These are phyloP conservation scores for Petunia hybrid DNA, from an alignment of 305 asterid genomes.

Conservation along the genomic window DNA sequence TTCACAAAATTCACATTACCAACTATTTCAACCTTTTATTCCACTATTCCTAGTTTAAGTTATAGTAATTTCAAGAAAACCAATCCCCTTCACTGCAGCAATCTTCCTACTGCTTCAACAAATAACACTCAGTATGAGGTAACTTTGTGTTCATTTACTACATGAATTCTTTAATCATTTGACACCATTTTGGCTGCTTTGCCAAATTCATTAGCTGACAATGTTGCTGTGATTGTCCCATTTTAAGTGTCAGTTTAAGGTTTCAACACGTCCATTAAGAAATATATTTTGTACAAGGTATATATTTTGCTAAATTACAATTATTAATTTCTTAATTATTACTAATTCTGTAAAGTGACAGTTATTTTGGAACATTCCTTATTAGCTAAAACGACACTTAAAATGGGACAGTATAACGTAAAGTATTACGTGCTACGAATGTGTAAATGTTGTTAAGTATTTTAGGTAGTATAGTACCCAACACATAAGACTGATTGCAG, in stretches of 20 bases:
- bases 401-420: too few species aligned
- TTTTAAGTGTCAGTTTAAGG: too few species aligned
- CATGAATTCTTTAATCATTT: background rate
- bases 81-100: slow-evolving; percentile 49
- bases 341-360: too few species aligned
- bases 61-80: slow-evolving; percentile 40
- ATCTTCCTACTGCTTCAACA: slow-evolving; percentile 59
- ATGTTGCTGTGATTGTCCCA: too few species aligned
- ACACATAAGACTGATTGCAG: background rate
- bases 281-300: too few species aligned
- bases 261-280: too few species aligned
- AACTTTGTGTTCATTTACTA: slow-evolving; percentile 4
- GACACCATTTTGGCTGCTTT: background rate
- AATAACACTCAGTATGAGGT: slow-evolving; percentile 80
- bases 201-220: background rate
- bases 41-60: slow-evolving; percentile 38
- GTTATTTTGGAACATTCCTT: too few species aligned
- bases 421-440: too few species aligned
- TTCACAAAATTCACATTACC: slow-evolving; percentile 38
- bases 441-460: background rate
- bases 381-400: too few species aligned
- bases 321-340: too few species aligned
- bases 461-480: background rate
- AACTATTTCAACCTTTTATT: slow-evolving; percentile 35
- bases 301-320: too few species aligned